Evolutionary conservation across 73 alveolate species (phyloP), one percentile per base, ranked within the genome.

Genomic region (Tetrahymena elliotti): DNA sequence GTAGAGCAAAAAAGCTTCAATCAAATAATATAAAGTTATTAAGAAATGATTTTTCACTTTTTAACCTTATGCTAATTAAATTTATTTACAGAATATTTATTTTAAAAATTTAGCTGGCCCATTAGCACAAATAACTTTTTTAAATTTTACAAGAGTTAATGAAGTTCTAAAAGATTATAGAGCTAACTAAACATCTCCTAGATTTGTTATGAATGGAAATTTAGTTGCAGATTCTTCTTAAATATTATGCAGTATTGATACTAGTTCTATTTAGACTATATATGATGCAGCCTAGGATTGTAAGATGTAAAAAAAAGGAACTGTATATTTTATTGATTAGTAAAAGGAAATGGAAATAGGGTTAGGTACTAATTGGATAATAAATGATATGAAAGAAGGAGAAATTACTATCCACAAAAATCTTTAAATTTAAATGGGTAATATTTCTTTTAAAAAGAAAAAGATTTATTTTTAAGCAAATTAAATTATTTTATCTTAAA

Each of bases 291-390:
- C 88, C n/a, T 31, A 68, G 33, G 88, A 68, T 68, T 68, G 88
- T 16, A 68, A 68, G 18, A 68, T 68, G 88, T 68, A 68, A 31
- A 68, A 68, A 31, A 68, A 68, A 68, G 88, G 92, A 31, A 68
- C 20, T 24, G 10, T 68, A 10, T 31, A 68, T 31, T 68, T 93
- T 37, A 52, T 97, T 20, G 97, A 97, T 31, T 35, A 96, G 3
- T 31, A 53, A 11, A 95, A 96, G 52, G 99, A 97, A 92, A 53
- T 35, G 27, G 95, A 41, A 34, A 93, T 96, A 18, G 96, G 97
- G 3, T 84, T 97, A 22, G 99, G 99, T 52, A 95, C 53, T 31
- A 95, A 15, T 94, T 94, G 24, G 95, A 47, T 15, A 84, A 84
- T 38, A 8, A 35, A 27, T 22, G 52, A 84, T 22, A 38, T 39